Conservation (phyloP, 2,329 filamentous ascomycete species). For the Alternaria burnsii region DNA sequence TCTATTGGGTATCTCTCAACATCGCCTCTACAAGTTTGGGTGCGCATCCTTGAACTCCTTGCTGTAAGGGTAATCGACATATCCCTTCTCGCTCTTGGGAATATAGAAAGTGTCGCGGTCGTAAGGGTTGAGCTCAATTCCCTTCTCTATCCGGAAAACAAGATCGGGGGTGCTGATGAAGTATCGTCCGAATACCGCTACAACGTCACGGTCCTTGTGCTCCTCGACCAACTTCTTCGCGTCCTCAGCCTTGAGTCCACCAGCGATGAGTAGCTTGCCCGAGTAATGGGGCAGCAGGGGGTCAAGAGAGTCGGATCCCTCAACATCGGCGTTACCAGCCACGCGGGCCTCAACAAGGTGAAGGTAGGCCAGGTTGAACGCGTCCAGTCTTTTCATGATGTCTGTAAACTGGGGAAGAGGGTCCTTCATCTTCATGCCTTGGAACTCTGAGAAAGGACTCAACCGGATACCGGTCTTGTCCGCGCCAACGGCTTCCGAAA, state of each 20-base stretch:
- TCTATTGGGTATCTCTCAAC: background rate
- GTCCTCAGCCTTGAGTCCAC: conserved; percentile 53
- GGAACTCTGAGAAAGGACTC: conserved; percentile 68
- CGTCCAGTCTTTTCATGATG: conserved; percentile 61
- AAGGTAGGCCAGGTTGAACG: conserved; percentile 61
- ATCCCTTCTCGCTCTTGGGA: conserved; percentile 47
- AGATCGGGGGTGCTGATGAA: conserved; percentile 62
- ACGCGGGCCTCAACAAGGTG: conserved; percentile 66
- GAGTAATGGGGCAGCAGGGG: conserved; percentile 36
- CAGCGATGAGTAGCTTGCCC: conserved; percentile 52
- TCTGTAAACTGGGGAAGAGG: conserved; percentile 71
- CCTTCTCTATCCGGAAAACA: conserved; percentile 55
- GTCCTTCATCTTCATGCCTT: conserved; percentile 70
- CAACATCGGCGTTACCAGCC: conserved; percentile 52
- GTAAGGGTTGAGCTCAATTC: conserved; percentile 56
- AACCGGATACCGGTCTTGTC: conserved; percentile 68
- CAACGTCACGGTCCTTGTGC: conserved; percentile 55
- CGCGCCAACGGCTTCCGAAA: conserved; percentile 61
- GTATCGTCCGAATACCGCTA: conserved; percentile 58
- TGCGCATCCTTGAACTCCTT: conserved; percentile 26
- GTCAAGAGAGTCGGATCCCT: conserved; percentile 32
- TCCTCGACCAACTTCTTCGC: conserved; percentile 51
- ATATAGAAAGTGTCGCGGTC: conserved; percentile 58
- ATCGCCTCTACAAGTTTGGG: background rate
- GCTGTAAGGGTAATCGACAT: conserved; percentile 51